These are phyloP conservation scores for Proliferodiscus dingleyae DNA, from an alignment of 2,329 filamentous ascomycete genomes.

Conservation along the genomic window DNA sequence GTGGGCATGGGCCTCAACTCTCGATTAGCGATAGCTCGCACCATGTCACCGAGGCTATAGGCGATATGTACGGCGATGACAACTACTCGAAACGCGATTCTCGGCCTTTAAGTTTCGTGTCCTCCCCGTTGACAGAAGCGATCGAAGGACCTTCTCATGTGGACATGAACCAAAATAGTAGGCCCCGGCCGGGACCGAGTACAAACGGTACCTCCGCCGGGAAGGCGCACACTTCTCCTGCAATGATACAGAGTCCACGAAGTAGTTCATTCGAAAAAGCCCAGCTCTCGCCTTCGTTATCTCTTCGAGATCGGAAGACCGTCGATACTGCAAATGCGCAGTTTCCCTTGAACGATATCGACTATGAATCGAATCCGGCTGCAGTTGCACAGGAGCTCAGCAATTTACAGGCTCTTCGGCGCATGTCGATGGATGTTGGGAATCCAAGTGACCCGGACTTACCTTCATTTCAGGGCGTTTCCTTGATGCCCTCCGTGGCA, in stretches of 20 bases:
- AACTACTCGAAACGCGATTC: constrained; percentile 48
- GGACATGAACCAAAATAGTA: constrained; percentile 18
- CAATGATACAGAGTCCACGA: constrained; percentile 27
- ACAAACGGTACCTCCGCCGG: constrained; percentile 24
- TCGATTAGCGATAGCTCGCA: constrained; percentile 64
- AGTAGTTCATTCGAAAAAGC: constrained; percentile 30
- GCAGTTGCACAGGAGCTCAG: constrained; percentile 68
- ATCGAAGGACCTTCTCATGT: constrained; percentile 29
- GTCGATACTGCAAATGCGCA: constrained; percentile 51
- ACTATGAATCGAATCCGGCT: constrained; percentile 69
- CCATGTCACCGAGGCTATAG: constrained; percentile 72
- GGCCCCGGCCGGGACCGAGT: constrained; percentile 21
- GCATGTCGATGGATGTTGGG: constrained; percentile 74
- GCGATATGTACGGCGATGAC: constrained; percentile 64
- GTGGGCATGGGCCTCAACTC: constrained; percentile 31
- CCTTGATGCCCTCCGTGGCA: constrained; percentile 64
- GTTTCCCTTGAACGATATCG: constrained; percentile 66
- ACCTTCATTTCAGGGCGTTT: constrained; percentile 62
- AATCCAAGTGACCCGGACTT: constrained; percentile 65
- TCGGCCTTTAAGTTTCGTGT: constrained; percentile 54
- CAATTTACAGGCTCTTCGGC: constrained; percentile 67
- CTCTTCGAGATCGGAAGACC: constrained; percentile 33
- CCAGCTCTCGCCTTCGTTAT: constrained; percentile 36
- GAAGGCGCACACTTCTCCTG: constrained; percentile 29
- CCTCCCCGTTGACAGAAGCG: constrained; percentile 40